Evolutionary conservation across 176 grass and related monocot genomes (phyloP).

Genomic region (Alloteropsis semialata): DNA sequence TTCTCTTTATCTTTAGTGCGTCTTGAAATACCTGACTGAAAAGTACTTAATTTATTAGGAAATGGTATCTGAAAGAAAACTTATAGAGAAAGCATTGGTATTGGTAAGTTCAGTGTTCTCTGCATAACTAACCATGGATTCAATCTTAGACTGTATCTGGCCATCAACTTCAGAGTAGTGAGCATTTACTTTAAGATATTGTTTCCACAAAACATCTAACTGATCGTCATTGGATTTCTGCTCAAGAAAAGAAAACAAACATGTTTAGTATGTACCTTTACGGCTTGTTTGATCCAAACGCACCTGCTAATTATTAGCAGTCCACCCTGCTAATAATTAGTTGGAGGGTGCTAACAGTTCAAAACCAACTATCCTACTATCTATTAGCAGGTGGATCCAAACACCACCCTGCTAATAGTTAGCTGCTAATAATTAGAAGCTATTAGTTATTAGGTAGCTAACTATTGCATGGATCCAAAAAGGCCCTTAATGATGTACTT

Average conservation of each 20-base stretch:
- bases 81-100: constrained; percentile 1
- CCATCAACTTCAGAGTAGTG: constrained; percentile 75
- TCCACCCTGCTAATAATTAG: too few relatives aligned
- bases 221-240: constrained; percentile 86
- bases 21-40: constrained; percentile 63
- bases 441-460: too few relatives aligned
- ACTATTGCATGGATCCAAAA: too few relatives aligned
- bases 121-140: constrained; percentile 57
- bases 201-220: constrained; percentile 60
- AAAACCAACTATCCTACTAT: too few relatives aligned
- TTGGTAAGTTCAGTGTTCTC: constrained; percentile 9
- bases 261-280: not conserved
- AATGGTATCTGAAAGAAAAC: constrained; percentile 17
- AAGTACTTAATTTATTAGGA: constrained; percentile 24
- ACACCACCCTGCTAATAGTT: too few relatives aligned
- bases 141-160: constrained; percentile 67
- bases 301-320: too few relatives aligned
- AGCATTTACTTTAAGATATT: constrained; percentile 57
- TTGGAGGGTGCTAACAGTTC: too few relatives aligned
- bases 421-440: too few relatives aligned
- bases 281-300: too few relatives aligned
- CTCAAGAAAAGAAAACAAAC: constrained; percentile 23
- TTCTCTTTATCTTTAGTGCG: constrained; percentile 86
- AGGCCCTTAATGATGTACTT: constrained; percentile 7
- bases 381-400: too few relatives aligned